Evolutionary conservation across 2,329 filamentous ascomycete genomes (phyloP).

Genomic region (Cladophialophora chaetospira): DNA sequence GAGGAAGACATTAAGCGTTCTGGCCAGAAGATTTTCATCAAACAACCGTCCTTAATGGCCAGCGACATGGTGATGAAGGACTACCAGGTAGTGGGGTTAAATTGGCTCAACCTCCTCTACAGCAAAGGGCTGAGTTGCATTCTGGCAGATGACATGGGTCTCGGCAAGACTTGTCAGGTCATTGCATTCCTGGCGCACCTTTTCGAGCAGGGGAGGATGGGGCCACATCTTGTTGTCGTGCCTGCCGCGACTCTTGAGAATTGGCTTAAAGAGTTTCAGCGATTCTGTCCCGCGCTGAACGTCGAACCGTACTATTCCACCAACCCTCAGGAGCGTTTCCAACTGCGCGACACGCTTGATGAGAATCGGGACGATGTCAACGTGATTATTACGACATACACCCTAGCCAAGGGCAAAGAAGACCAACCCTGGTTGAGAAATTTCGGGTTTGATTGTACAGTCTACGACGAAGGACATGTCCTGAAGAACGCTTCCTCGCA

Average conservation of each 20-base stretch:
- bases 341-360: slow-evolving; percentile 68
- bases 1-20: slow-evolving; percentile 44
- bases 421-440: slow-evolving; percentile 66
- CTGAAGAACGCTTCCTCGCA: slow-evolving; percentile 86
- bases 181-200: slow-evolving; percentile 88
- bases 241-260: slow-evolving; percentile 94
- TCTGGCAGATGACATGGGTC: slow-evolving; percentile 92
- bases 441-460: slow-evolving; percentile 60
- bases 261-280: slow-evolving; percentile 87
- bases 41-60: slow-evolving; percentile 76
- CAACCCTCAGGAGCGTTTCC: slow-evolving; percentile 63
- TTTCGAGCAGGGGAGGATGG: slow-evolving; percentile 66
- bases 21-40: slow-evolving; percentile 48
- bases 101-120: slow-evolving; percentile 88
- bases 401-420: slow-evolving; percentile 61
- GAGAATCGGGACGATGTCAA: slow-evolving; percentile 66
- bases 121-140: slow-evolving; percentile 81
- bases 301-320: slow-evolving; percentile 74
- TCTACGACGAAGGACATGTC: slow-evolving; percentile 94
- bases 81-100: slow-evolving; percentile 91
- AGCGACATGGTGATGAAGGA: slow-evolving; percentile 79
- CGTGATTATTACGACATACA: slow-evolving; percentile 72
- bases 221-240: slow-evolving; percentile 82
- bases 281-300: slow-evolving; percentile 75
- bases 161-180: slow-evolving; percentile 96